phyloP scores from a whole-genome alignment of 2,329 filamentous ascomycete species.

The Paracoccidioides brasiliensis region DNA sequence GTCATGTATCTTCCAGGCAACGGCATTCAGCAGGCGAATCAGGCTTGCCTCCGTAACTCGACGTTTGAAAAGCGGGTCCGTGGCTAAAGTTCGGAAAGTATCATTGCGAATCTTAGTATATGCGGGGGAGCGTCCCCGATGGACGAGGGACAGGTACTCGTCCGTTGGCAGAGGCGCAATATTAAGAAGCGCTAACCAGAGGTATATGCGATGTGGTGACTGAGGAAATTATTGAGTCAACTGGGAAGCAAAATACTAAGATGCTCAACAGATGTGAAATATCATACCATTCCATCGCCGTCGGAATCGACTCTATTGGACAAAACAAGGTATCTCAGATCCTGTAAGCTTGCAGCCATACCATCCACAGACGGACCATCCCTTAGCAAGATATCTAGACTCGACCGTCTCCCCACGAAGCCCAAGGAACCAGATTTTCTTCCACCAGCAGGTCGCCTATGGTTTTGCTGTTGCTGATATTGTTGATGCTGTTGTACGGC shows the following conservation, averaged over 20 bases:
- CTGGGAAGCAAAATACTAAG: conserved; percentile 6
- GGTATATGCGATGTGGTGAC: conserved; percentile 87
- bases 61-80: conserved; percentile 90
- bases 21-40: conserved; percentile 84
- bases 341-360: conserved; percentile 29
- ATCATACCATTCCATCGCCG: conserved; percentile 39
- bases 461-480: not conserved
- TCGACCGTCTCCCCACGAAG: conserved; percentile 34
- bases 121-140: conserved; percentile 83
- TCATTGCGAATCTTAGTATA: conserved; percentile 98
- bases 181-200: conserved; percentile 90
- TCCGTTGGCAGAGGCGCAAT: conserved; percentile 75
- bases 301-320: conserved; percentile 39
- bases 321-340: conserved; percentile 37
- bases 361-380: conserved; percentile 67
- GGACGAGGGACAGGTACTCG: conserved; percentile 76
- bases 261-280: not conserved
- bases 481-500: conserved; percentile 11
- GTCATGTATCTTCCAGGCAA: conserved; percentile 88
- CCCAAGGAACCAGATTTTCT: conserved; percentile 33
- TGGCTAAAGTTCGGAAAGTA: conserved; percentile 90
- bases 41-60: conserved; percentile 91
- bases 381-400: conserved; percentile 61
- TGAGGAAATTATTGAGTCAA: conserved; percentile 25
- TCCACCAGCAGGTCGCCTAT: conserved; percentile 15